phyloP scores from a whole-genome alignment of 202 grass and related monocot genomes.

The Cymbopogon flexuosus region DNA sequence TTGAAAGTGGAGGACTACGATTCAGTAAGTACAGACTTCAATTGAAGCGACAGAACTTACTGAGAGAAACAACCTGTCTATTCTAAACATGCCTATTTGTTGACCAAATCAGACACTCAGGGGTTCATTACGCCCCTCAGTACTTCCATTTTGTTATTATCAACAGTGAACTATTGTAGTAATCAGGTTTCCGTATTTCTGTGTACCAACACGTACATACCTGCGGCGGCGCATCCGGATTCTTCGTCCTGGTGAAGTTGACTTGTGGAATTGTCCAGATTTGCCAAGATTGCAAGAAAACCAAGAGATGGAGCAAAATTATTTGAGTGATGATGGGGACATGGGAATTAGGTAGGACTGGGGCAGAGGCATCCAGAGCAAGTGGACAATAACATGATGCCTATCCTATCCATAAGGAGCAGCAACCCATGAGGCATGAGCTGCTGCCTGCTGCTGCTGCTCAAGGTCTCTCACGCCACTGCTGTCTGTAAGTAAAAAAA shows the following conservation, averaged over 20 bases:
- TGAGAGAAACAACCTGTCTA: not conserved
- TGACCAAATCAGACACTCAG: not conserved
- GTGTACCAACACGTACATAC: not conserved
- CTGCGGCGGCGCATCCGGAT: conserved; percentile 10
- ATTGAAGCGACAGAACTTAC: too few relatives aligned
- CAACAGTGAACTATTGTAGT: not conserved
- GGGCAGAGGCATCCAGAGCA: conserved; percentile 1
- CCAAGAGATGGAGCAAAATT: not conserved
- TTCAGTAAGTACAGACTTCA: not conserved
- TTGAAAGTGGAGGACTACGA: not conserved
- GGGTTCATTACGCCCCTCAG: not conserved
- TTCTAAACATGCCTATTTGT: not conserved
- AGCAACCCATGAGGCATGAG: not conserved
- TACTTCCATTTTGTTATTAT: not conserved
- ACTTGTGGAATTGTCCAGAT: conserved; percentile 4
- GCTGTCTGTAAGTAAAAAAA: not conserved
- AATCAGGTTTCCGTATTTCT: not conserved
- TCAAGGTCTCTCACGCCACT: not conserved
- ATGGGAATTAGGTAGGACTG: conserved; percentile 31
- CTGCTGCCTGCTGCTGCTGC: not conserved
- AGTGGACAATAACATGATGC: conserved; percentile 36
- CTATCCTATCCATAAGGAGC: conserved; percentile 46
- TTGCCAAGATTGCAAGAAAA: conserved; percentile 5
- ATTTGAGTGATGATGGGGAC: conserved; percentile 27
- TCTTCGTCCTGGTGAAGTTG: conserved; percentile 16